Base-by-base conservation (phyloP, 441 rosid genomes). In the Gossypium davidsonii region DNA sequence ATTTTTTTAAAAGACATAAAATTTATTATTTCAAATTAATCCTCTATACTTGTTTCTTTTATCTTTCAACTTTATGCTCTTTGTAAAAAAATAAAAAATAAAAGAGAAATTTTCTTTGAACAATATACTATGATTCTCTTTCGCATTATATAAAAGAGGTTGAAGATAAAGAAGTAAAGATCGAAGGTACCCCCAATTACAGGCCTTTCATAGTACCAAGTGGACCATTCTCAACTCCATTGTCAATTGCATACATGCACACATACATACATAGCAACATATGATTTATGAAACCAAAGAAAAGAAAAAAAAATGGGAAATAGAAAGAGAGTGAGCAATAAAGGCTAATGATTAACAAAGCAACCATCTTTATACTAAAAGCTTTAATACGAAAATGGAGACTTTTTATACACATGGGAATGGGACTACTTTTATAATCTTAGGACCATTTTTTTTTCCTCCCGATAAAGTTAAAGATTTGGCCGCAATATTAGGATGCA, bases 151-250 rank as follows among this genome's bases (percentile, higher is more conserved):
- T 5, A 14, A n/a, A 28, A 31, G 15, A 25, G 7, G 18, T 17
- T n/a, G 44, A 15, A 15, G 34, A 61, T n/a, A 34, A 37, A 62
- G 49, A 11, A 26, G 46, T 8, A 34, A 61, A 3, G 21, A 52
- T 52, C 17, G 4, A 39, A 42, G 28, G 11, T 4, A 42, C 7
- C 2, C 10, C 9, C 28, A 18, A 63, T 57, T 18, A 10, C 15
- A 39, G 17, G 1, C 6, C 44, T 64, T 18, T 64, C 17, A 20
- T 63, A 18, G 39, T 63, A 20, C n/a, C 31, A 64, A 42, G 4
- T 39, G 68, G 69, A 1, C 52, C 69, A 63, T 28, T 64, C 28
- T 64, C 31, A 42, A 20, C 69, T 64, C 69, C 28, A 39, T 64
- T 64, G 44, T 20, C 42, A 62, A 8, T 62, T 1, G 4, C n/a